Conservation (phyloP, 2,329 filamentous ascomycete genomes). For the Lojkania enalia region DNA sequence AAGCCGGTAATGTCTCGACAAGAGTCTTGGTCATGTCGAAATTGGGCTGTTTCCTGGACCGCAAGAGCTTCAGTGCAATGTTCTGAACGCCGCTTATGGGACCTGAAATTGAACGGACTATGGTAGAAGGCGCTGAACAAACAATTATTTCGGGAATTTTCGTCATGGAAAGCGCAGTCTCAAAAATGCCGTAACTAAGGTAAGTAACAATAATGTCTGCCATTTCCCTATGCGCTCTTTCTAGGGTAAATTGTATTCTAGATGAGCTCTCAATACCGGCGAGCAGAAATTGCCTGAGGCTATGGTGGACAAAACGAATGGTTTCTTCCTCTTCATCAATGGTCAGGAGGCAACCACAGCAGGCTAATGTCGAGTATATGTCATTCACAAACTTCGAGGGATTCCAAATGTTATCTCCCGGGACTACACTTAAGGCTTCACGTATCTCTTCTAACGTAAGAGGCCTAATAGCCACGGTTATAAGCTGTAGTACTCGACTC, state of each 20-base stretch:
- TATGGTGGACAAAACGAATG: constrained; percentile 24
- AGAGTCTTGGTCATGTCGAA: constrained; percentile 19
- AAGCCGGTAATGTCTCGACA: constrained; percentile 7
- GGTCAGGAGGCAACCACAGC: constrained; percentile 27
- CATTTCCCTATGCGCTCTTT: constrained; percentile 15
- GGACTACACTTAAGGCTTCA: constrained; percentile 46
- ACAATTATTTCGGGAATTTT: constrained; percentile 7
- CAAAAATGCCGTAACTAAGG: constrained; percentile 24
- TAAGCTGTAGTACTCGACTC: constrained; percentile 34
- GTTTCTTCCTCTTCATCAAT: constrained; percentile 31
- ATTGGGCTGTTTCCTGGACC: constrained; percentile 10
- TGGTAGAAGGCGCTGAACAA: constrained; percentile 11
- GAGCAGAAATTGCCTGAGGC: constrained; percentile 24
- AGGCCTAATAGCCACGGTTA: constrained; percentile 33
- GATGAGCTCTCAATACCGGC: not conserved
- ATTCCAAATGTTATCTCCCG: constrained; percentile 30
- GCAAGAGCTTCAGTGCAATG: constrained; percentile 16
- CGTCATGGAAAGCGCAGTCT: constrained; percentile 17
- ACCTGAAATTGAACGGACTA: constrained; percentile 11
- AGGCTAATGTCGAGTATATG: constrained; percentile 18
- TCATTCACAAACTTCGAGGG: constrained; percentile 20
- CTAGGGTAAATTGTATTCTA: not conserved
- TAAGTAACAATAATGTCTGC: constrained; percentile 27
- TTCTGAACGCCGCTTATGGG: constrained; percentile 9
- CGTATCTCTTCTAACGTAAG: constrained; percentile 42